Evolutionary conservation across 176 grass and related monocot species (phyloP).

Genomic region (Cenchrus fungigraminus): DNA sequence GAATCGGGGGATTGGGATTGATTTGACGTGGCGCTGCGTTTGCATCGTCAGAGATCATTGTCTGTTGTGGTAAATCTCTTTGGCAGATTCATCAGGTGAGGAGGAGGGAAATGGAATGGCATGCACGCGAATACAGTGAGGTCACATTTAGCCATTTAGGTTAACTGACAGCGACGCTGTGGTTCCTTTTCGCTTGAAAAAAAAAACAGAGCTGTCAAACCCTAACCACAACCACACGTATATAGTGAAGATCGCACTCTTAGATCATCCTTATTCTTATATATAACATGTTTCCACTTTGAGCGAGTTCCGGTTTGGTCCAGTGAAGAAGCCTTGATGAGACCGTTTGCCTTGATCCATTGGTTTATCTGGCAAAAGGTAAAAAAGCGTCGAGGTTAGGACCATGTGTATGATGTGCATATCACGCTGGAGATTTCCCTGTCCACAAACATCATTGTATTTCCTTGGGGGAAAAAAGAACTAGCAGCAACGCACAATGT

Average conservation of each 20-base stretch:
- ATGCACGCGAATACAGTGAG: background rate
- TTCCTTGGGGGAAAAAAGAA: background rate
- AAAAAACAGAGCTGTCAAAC: no score
- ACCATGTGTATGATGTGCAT: constrained; percentile 11
- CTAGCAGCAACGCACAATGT: background rate
- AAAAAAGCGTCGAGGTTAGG: background rate
- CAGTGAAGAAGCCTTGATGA: no score
- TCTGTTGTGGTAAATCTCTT: background rate
- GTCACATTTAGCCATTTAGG: background rate
- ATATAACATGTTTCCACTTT: no score
- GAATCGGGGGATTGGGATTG: background rate
- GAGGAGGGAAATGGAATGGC: background rate
- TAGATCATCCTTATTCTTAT: no score
- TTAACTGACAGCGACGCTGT: background rate
- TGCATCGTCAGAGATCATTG: background rate
- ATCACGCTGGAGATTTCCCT: constrained; percentile 17
- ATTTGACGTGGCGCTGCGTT: background rate
- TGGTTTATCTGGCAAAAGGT: no score
- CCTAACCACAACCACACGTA: no score
- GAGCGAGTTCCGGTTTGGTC: no score
- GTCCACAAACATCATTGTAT: constrained; percentile 1
- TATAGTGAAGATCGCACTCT: no score
- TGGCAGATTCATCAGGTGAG: background rate
- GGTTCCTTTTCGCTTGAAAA: no score
- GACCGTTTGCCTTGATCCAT: no score